A percentile compares a stretch with the other conserved stretches of the same genome.
Conservation (phyloP, 176 grass and related monocot genomes). For the Ampelocalamus luodianensis region DNA sequence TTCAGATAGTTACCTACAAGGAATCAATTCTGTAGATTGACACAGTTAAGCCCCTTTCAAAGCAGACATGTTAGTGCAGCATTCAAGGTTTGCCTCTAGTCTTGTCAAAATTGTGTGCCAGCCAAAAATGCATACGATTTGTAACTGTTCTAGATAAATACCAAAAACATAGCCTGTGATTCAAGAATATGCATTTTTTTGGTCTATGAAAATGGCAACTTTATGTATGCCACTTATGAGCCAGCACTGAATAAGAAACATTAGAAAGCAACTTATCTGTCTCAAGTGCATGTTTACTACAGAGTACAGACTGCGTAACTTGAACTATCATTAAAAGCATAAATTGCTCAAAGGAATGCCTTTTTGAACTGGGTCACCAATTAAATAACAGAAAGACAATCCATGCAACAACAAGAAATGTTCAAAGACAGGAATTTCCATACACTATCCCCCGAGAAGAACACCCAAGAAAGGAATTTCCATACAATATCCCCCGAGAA, state of each 20-base stretch:
- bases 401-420: constrained; percentile 14
- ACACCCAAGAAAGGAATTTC: neutral
- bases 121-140: constrained; percentile 12
- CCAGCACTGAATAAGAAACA: neutral
- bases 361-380: neutral
- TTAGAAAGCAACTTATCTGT: constrained; percentile 1
- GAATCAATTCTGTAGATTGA: neutral
- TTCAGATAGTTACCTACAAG: neutral
- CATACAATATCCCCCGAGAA: no score
- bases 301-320: neutral
- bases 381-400: constrained; percentile 33
- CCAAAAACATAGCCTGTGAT: neutral
- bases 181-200: constrained; percentile 21
- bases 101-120: neutral
- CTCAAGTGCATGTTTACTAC: constrained; percentile 20
- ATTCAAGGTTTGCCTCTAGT: neutral
- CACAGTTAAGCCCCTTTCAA: constrained; percentile 8
- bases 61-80: neutral
- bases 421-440: neutral
- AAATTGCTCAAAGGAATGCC: neutral
- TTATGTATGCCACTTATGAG: neutral
- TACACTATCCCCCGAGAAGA: neutral
- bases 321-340: neutral
- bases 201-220: neutral
- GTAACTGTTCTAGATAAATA: neutral